Base-by-base conservation (phyloP, 164 flowering plant genomes). In the Cinnamomum micranthum region DNA sequence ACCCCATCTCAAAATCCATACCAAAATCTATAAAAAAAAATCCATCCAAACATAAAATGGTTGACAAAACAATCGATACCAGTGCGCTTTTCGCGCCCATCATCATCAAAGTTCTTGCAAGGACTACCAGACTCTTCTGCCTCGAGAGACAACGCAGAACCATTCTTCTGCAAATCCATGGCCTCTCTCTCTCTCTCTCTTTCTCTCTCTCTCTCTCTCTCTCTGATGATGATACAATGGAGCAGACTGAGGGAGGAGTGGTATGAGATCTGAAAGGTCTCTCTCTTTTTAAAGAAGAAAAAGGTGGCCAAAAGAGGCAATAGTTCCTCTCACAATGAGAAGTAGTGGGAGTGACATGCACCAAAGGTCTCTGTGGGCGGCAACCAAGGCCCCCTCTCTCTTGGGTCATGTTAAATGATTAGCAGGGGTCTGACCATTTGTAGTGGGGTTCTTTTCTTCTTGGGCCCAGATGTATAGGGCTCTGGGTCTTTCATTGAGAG, bases 41-140 rank as follows among this genome's bases (percentile, higher is more conserved):
- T 31, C 9, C 11, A 31, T 35, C 66, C 25, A 52, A 52, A 68
- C 2, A 68, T 20, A n/a, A 47, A 59, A 55, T 14, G 4, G 19
- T 55, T 3, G n/a, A 55, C 7, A 60, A 24, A 14, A 14, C 20
- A 25, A 60, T 12, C 1, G 20, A 6, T 85, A 87, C 93, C 93
- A 0, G 87, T 86, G 83, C 93, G 73, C 80, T 84, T 90, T 35
- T 22, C 63, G 11, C 90, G 94, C n/a, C 94, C 94, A 69, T 90
- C 94, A 24, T 90, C 94, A 71, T 90, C 92, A 14, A 85, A 70
- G 74, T 79, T 83, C 80, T 87, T 90, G 73, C 52, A 64, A 14
- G 62, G 17, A 9, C 50, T 75, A 4, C 78, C 82, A 67, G 25
- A 20, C n/a, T 47, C 71, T 17, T 12, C 24, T 19, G 27, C 55